Evolutionary conservation across 805 yeast species (phyloP).

Genomic region (Barnettozyma sp.): DNA sequence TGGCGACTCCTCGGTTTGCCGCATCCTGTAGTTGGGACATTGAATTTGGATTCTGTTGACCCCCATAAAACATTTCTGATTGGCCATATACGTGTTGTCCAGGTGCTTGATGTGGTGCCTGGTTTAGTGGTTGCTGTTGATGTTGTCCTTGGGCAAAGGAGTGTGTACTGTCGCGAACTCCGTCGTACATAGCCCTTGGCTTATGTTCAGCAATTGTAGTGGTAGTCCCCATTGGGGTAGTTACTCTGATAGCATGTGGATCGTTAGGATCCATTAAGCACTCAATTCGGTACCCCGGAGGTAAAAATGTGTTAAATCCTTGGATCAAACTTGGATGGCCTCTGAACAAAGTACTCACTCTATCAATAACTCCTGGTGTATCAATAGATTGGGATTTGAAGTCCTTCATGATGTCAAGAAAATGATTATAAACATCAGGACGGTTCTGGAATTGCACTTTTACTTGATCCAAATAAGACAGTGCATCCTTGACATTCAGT

Average conservation of each 20-base stretch:
- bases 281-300: slow-evolving; percentile 92
- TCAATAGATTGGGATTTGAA: slow-evolving; percentile 94
- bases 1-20: slow-evolving; percentile 25
- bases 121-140: slow-evolving; percentile 8
- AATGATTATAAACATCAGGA: slow-evolving; percentile 94
- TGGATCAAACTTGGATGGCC: slow-evolving; percentile 93
- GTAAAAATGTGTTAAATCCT: slow-evolving; percentile 95
- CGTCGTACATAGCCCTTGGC: slow-evolving; percentile 16
- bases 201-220: slow-evolving; percentile 28
- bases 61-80: slow-evolving; percentile 9
- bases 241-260: slow-evolving; percentile 86
- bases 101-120: slow-evolving; percentile 15
- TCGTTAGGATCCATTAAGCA: slow-evolving; percentile 86
- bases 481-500: slow-evolving; percentile 90
- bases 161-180: slow-evolving; percentile 7
- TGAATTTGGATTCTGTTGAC: slow-evolving; percentile 15
- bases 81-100: slow-evolving; percentile 8
- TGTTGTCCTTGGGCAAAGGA: slow-evolving; percentile 12
- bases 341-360: slow-evolving; percentile 84
- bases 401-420: slow-evolving; percentile 97
- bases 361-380: slow-evolving; percentile 96
- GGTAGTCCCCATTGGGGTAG: slow-evolving; percentile 91
- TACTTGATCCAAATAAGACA: slow-evolving; percentile 92
- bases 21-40: slow-evolving; percentile 34
- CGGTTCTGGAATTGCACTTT: slow-evolving; percentile 86